These are phyloP conservation scores for Nematodospora valgi DNA, from an alignment of 805 yeast species.

Conservation along the genomic window DNA sequence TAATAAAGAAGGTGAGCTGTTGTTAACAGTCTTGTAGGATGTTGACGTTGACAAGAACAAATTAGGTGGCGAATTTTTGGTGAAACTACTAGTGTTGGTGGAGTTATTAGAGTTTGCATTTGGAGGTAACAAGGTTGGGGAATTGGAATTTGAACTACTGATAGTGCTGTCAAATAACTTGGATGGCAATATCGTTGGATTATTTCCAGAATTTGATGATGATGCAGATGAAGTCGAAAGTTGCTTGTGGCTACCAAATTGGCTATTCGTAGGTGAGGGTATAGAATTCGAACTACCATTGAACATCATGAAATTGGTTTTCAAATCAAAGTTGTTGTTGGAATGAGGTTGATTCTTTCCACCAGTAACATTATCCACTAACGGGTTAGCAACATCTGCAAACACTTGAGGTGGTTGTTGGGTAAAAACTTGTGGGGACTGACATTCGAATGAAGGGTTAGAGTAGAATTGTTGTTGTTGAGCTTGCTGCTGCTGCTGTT, in stretches of 20 bases:
- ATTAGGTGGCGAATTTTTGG: constrained; percentile 22
- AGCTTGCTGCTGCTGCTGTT: constrained; percentile 9
- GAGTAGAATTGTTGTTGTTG: constrained; percentile 4
- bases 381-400: constrained; percentile 1
- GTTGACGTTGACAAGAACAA: constrained; percentile 13
- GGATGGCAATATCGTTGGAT: constrained; percentile 7
- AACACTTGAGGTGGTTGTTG: constrained; percentile 6
- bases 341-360: no score
- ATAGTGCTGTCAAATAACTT: constrained; percentile 17
- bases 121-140: constrained; percentile 21
- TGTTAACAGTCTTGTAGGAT: not conserved
- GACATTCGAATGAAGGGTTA: not conserved
- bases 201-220: constrained; percentile 5
- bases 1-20: not conserved
- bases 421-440: constrained; percentile 1
- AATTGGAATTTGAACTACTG: constrained; percentile 9
- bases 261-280: constrained; percentile 10
- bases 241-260: constrained; percentile 4
- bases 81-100: no score
- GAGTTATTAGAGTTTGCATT: constrained; percentile 11
- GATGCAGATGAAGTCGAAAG: constrained; percentile 10
- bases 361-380: not conserved
- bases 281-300: constrained; percentile 18
- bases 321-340: constrained; percentile 17
- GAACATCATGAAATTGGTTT: constrained; percentile 14